Evolutionary conservation across 305 asterid genomes (phyloP).

Genomic region (Solanum hybrid): DNA sequence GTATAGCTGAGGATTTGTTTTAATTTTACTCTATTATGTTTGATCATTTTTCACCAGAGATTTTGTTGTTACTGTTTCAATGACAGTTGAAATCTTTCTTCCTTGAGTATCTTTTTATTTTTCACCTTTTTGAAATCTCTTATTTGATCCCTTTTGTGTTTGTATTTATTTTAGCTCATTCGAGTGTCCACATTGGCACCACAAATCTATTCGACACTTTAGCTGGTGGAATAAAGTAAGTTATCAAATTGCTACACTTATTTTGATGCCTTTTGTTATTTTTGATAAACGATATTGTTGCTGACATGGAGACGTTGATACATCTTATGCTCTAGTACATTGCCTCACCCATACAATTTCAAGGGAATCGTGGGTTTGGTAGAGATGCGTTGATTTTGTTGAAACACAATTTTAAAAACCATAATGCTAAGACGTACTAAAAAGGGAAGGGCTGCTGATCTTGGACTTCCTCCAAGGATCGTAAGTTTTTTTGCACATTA

Average conservation of each 20-base stretch:
- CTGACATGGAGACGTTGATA: not conserved
- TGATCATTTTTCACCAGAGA: not conserved
- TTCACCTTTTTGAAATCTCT: not conserved
- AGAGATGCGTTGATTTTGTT: slow-evolving; percentile 68
- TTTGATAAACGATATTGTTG: not conserved
- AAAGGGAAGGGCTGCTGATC: slow-evolving; percentile 93
- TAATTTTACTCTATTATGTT: not conserved
- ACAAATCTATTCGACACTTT: slow-evolving; percentile 67
- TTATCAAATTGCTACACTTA: slow-evolving; percentile 1
- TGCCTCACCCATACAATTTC: slow-evolving; percentile 62
- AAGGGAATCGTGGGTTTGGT: slow-evolving; percentile 34
- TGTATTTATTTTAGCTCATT: slow-evolving; percentile 32
- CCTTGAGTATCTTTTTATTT: not conserved
- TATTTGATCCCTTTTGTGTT: not conserved
- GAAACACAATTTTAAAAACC: slow-evolving; percentile 62
- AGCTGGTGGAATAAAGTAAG: slow-evolving; percentile 97
- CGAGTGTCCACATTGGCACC: slow-evolving; percentile 62
- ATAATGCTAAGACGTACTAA: slow-evolving; percentile 78
- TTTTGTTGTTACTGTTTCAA: not conserved
- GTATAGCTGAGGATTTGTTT: not conserved
- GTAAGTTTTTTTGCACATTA: slow-evolving; percentile 30
- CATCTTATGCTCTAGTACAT: slow-evolving; percentile 31
- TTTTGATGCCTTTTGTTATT: not conserved
- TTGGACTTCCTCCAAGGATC: slow-evolving; percentile 81
- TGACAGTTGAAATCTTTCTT: not conserved